Base-by-base conservation (phyloP, 495 filamentous ascomycete genomes). In the Daldinia bambusicola region DNA sequence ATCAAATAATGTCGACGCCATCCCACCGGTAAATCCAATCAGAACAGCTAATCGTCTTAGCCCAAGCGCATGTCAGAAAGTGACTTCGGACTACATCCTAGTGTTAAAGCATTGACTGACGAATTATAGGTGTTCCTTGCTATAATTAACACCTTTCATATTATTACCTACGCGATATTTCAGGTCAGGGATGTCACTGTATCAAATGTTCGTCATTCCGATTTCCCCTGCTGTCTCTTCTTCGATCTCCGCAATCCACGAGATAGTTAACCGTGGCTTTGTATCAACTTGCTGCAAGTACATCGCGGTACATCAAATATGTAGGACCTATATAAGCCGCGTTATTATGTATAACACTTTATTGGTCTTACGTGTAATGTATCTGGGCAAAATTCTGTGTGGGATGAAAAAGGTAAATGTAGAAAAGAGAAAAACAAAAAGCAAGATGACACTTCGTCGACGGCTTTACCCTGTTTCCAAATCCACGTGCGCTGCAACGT, bases 141-240 rank as follows among this genome's bases (percentile, higher is more conserved):
- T 68, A 64, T 72, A 72, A 43, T 58, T 63, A 34, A 56, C 32
- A 56, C 32, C 14, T 16, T 34, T 36, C 9, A 34, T 56, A 56
- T 72, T 72, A 72, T 48, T 72, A 53, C 22, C 14, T 62, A 43
- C 52, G 53, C 63, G 51, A 34, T 30, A 53, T 55, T 52, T 18
- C 64, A 55, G 40, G 56, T 45, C 66, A 69, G 52, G 66, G 66
- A 69, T 66, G 57, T 69, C 62, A 66, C 37, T 66, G 61, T 69
- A 73, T 73, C 70, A 73, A 61, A 73, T 73, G 58, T 62, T 38
- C 70, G 70, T 73, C 70, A 73, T 73, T 62, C 57, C 51, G 36
- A 63, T 72, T 57, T 70, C 37, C 67, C 43, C 43, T 48, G 43
- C 43, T 63, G 31, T 51, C 16, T 37, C 48, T 43, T 48, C 41